Evolutionary conservation across 768 basidiomycete genomes (phyloP).

Genomic region (Boletus fagicola): DNA sequence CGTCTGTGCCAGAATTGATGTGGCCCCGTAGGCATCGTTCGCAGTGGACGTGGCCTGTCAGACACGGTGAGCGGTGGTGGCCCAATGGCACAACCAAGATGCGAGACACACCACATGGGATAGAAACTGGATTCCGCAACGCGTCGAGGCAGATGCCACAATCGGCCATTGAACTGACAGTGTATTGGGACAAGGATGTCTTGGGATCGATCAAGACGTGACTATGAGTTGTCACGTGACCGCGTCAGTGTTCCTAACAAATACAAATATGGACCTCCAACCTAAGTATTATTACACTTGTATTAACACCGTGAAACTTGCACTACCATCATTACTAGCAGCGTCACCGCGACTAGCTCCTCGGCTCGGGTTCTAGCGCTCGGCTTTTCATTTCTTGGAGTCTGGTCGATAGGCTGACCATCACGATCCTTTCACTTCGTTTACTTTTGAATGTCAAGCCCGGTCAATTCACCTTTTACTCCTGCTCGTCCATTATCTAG

Average conservation of each 20-base stretch:
- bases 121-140: conserved; percentile 52
- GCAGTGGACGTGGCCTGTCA: conserved; percentile 65
- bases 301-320: not conserved
- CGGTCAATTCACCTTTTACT: conserved; percentile 33
- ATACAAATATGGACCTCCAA: conserved; percentile 21
- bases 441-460: conserved; percentile 34
- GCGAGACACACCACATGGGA: conserved; percentile 57
- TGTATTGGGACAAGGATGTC: not conserved
- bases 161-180: conserved; percentile 39
- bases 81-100: not conserved
- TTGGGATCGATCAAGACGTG: not conserved
- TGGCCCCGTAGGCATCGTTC: conserved; percentile 50
- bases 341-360: conserved; percentile 7
- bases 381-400: conserved; percentile 5
- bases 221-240: conserved; percentile 23
- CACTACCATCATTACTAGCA: conserved; percentile 10
- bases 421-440: conserved; percentile 28
- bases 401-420: conserved; percentile 20
- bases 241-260: conserved; percentile 25
- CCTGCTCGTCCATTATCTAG: conserved; percentile 41
- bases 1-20: conserved; percentile 29
- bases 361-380: conserved; percentile 6
- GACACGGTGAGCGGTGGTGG: conserved; percentile 4
- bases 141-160: conserved; percentile 63
- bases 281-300: not conserved